Evolutionary conservation across 371 early-diverging fungal genomes (phyloP).

Genomic region (Syncephalastrum sp.): DNA sequence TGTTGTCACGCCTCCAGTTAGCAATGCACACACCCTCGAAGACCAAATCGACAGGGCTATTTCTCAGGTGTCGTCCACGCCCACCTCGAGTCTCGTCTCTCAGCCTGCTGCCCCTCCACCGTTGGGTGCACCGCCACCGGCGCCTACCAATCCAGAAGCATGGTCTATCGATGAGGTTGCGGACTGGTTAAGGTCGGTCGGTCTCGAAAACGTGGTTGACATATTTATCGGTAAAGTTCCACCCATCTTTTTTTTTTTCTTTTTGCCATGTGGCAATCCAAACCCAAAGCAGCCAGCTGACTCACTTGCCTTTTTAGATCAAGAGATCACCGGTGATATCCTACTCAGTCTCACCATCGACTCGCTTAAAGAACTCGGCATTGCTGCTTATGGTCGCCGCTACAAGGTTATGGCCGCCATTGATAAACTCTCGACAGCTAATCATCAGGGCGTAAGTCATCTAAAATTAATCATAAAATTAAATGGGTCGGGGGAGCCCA

Average conservation of each 20-base stretch:
- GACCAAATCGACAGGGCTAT: constrained; percentile 31
- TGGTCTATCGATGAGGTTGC: constrained; percentile 47
- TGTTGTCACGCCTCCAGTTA: constrained; percentile 12
- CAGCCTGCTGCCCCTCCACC: constrained; percentile 5
- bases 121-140: constrained; percentile 1
- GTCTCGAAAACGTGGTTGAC: constrained; percentile 52
- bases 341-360: constrained; percentile 60
- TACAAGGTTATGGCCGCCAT: constrained; percentile 68
- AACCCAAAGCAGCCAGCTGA: too few species aligned
- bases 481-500: neutral
- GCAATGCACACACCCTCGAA: constrained; percentile 18
- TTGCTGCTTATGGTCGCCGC: constrained; percentile 67
- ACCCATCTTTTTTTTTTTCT: constrained; percentile 1
- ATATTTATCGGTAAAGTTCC: constrained; percentile 58
- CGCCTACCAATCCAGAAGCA: constrained; percentile 20
- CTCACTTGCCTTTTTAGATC: constrained; percentile 31
- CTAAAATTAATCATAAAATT: neutral
- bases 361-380: constrained; percentile 68
- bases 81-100: neutral
- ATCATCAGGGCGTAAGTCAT: constrained; percentile 1
- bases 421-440: constrained; percentile 19
- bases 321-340: constrained; percentile 73
- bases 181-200: constrained; percentile 47
- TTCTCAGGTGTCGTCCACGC: constrained; percentile 20
- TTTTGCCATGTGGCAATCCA: neutral